Base-by-base conservation (phyloP, 345 rosid genomes). In the Lumnitzera racemosa region DNA sequence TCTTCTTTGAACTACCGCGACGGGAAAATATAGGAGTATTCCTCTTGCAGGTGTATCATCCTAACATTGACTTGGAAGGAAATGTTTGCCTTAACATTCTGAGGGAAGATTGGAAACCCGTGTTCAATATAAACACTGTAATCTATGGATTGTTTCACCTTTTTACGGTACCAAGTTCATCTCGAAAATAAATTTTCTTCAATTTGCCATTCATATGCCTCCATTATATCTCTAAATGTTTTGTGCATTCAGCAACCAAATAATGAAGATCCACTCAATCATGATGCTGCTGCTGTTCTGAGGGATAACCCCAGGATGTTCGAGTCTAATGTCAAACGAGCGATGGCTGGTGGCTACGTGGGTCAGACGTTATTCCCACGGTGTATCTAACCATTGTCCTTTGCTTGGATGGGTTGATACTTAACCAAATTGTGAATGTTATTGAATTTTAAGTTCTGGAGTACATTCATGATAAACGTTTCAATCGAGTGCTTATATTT, bases 41-140 rank as follows among this genome's bases (percentile, higher is more conserved):
- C 43, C 8, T 36, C 67, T 62, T 56, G 67, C 61, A 95, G 99
- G 89, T 95, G 54, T 86, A 84, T 70, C 98, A 95, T 80, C 99
- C 98, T 0, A 95, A 90, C 73, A 90, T 95, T 16, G 96, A 95
- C 70, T 77, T 90, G 80, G 99, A 95, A 77, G 99, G 98, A 70
- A 95, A 88, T 57, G 96, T 88, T 58, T 95, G 98, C 74, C 81
- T 95, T 52, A 95, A 95, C 73, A 81, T 95, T 72, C 75, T 95
- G 58, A 80, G 99, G 50, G 97, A 90, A 80, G 96, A 95, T 63
- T 95, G 99, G 99, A 95, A 95, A 70, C 99, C 96, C 1, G 96
- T 95, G 61, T 96, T 95, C 52, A 95, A 80, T 69, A 90, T 95
- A 24, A 95, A 95, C 81, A 95, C 97, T 10, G 68, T 90, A 14